These are phyloP conservation scores for Triticum dicoccoides DNA, from an alignment of 176 grass and related monocot genomes.

Conservation along the genomic window DNA sequence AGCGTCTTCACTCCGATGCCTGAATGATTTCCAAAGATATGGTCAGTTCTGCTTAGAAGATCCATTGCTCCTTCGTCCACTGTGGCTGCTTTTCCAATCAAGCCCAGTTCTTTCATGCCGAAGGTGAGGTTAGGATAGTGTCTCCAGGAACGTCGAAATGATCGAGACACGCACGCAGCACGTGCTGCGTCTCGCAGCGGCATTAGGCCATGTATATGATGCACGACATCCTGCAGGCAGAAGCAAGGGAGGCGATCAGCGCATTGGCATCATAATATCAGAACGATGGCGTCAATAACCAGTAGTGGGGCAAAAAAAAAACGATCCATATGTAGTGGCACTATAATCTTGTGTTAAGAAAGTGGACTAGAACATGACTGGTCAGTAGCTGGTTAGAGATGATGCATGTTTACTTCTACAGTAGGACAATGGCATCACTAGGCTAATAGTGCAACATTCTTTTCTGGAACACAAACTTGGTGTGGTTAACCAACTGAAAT, in stretches of 20 bases:
- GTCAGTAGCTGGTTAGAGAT: not conserved
- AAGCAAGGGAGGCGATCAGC: not conserved
- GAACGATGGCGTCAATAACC: not conserved
- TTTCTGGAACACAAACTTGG: not conserved
- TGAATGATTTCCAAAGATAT: not conserved
- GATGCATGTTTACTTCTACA: not conserved
- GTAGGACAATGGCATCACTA: not conserved
- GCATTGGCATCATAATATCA: not conserved
- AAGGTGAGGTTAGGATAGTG: constrained; percentile 3
- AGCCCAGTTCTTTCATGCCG: not conserved
- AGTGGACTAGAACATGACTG: not conserved
- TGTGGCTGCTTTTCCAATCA: not conserved
- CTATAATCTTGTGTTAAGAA: not conserved
- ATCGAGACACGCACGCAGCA: not conserved
- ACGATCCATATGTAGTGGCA: not conserved
- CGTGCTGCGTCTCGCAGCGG: not conserved
- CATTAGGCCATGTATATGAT: constrained; percentile 4
- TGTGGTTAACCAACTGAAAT: not conserved
- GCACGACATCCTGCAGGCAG: not conserved
- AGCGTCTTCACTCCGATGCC: not conserved
- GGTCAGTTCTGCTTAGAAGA: not conserved
- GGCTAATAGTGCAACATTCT: no score
- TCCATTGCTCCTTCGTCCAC: not conserved
- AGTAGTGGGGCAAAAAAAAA: not conserved
- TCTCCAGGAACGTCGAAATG: not conserved